Base-by-base conservation (phyloP, 2,329 filamentous ascomycete species). In the Cercospora nicotianae region DNA sequence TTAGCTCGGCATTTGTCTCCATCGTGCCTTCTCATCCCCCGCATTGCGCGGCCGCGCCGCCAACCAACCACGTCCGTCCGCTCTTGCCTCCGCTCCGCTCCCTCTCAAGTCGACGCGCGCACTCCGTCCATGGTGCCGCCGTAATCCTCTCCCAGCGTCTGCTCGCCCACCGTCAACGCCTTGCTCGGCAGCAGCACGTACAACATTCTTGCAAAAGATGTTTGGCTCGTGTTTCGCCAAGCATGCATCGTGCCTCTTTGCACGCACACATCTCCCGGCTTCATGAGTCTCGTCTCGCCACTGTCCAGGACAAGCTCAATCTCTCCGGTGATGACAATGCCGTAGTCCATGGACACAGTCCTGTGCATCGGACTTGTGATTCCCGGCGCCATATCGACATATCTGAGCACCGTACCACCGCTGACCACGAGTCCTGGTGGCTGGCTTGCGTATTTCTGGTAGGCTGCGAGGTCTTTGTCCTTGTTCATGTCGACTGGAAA, bases 391-490 rank as follows among this genome's bases (percentile, higher is more conserved):
- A 74, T 72, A 61, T 77, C 76, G 65, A 68, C 68, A 26, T 67
- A 33, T 59, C 82, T 79, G 51, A 83, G 76, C 10, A 84, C 82
- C 1, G 82, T 82, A 9, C 83, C 83, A 31, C 77, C 77, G 1
- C 81, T 80, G 45, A 86, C 77, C 18, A 82, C 80, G 2, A 87
- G 77, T 2, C 85, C 85, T 0, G 85, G 85, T 0, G 81, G 77
- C 51, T 79, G 73, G 12, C 77, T 71, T 8, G 84, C 77, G 70
- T 81, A 82, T 39, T 75, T 71, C 36, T 79, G 73, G 74, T 87
- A 87, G 8, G 78, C 77, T 6, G 75, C 69, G 16, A 87, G 76
- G 73, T 87, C 85, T 63, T 79, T 73, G 67, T 83, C 80, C 23
- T 77, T 70, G 70, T 79, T 78, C 69, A 87, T 75, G 60, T 82